Base-by-base conservation (phyloP, 176 grass and related monocot species). In the Rhynchospora breviuscula region DNA sequence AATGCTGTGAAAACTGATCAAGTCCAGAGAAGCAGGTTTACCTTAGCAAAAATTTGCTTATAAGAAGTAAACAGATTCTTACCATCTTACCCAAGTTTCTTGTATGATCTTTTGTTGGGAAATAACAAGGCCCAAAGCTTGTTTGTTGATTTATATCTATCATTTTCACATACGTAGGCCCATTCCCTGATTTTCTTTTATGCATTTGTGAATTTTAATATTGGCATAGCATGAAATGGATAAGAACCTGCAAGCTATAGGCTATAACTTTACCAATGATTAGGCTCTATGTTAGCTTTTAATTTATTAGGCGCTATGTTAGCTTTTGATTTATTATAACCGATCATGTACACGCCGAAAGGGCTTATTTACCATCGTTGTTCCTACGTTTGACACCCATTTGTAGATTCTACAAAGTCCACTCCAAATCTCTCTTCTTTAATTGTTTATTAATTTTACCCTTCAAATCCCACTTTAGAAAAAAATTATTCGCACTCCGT, bases 351-450 rank as follows among this genome's bases (percentile, higher is more conserved):
- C 11, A 53, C 31, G 48, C 71, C 5, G 48, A 54, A 76, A 76
- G 72, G 21, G 12, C 12, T 76, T 62, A 29, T 51, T 76, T 54
- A 22, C 45, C 52, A 76, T 31, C 12, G 1, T 53, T 75, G 71
- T 75, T 75, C 21, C 47, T 53, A 52, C 10, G 18, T 52, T 25
- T 76, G 21, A 6, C 48, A 76, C 22, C 22, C 22, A 52, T 52
- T 76, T 53, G 21, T 26, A 31, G 47, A 53, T 31, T 76, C 7
- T 75, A 52, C 72, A 7, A 53, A 13, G 70, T 74, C 70, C 22
- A 51, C 70, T 74, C 45, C 9, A 74, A 51, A 74, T 48, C 19
- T 74, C n/a, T 51, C 45, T 74, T 71, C 67, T 46, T 71, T 74
- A 51, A 47, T 74, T 49, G 69, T 21, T 51, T 52, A 71, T 14